These are phyloP conservation scores for Bipolaris gigantea DNA, from an alignment of 2,329 filamentous ascomycete genomes.

Conservation along the genomic window DNA sequence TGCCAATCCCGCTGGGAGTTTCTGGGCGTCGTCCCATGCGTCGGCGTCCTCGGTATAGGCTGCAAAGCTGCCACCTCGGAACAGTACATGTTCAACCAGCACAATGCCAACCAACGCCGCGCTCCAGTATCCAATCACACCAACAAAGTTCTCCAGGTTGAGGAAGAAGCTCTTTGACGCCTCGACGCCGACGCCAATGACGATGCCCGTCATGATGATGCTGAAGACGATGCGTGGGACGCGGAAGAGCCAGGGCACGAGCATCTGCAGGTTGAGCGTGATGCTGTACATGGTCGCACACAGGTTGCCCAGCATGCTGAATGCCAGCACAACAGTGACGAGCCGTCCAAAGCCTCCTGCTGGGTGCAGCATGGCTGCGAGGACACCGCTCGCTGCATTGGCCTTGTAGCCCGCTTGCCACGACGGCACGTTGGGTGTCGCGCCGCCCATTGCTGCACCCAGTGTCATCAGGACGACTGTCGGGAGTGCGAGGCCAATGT, in stretches of 20 bases:
- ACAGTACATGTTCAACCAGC: constrained; percentile 45
- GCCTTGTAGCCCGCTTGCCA: constrained; percentile 60
- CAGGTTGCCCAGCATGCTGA: constrained; percentile 60
- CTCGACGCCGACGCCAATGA: constrained; percentile 61
- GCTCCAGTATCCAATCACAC: constrained; percentile 43
- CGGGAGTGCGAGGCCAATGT: constrained; percentile 58
- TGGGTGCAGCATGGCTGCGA: constrained; percentile 61
- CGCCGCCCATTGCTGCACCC: constrained; percentile 66
- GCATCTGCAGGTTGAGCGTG: constrained; percentile 66
- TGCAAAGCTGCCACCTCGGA: constrained; percentile 37
- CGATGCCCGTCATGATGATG: constrained; percentile 59
- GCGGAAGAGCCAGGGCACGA: constrained; percentile 59
- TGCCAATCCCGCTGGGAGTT: constrained; percentile 47
- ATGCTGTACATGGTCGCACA: constrained; percentile 64
- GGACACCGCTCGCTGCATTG: constrained; percentile 60
- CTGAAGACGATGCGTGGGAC: constrained; percentile 62
- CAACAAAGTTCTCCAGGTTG: constrained; percentile 51
- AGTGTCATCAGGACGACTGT: constrained; percentile 64
- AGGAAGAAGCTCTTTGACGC: constrained; percentile 61
- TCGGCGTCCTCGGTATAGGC: constrained; percentile 44
- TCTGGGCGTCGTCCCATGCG: constrained; percentile 46
- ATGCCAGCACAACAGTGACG: constrained; percentile 60
- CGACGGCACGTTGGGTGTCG: constrained; percentile 55
- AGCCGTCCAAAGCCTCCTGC: constrained; percentile 65
- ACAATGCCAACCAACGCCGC: constrained; percentile 40